Percentiles rank a stretch among this genome's conserved stretches.
Evolutionary conservation across 192 early-diverging fungal genomes (phyloP).

Genomic region (Coemansia guatemalensis): DNA sequence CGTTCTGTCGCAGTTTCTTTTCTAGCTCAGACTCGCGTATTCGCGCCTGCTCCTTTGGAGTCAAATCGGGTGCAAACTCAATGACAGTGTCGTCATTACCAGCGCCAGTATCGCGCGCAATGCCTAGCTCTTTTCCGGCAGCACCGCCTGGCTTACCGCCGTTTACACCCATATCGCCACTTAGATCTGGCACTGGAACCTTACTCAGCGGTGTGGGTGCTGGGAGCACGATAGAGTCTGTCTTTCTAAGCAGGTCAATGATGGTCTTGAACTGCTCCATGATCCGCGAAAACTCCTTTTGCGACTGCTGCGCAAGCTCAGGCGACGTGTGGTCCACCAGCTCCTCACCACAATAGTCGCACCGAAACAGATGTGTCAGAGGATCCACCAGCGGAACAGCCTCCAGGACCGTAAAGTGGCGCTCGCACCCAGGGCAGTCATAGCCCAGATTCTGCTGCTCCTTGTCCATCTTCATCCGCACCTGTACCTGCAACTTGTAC

Average conservation of each 20-base stretch:
- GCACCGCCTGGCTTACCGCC: constrained; percentile 38
- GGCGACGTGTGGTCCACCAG: constrained; percentile 65
- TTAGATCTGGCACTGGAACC: constrained; percentile 45
- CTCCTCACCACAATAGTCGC: constrained; percentile 60
- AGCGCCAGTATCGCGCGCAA: constrained; percentile 65
- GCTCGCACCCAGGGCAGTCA: constrained; percentile 61
- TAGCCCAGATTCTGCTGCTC: constrained; percentile 74
- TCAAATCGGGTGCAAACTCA: constrained; percentile 68
- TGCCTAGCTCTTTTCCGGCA: constrained; percentile 60
- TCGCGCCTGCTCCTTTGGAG: constrained; percentile 60
- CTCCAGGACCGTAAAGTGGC: constrained; percentile 63
- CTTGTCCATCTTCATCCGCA: constrained; percentile 60
- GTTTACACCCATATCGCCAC: constrained; percentile 37
- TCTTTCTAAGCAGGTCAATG: constrained; percentile 68
- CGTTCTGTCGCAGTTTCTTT: constrained; percentile 72
- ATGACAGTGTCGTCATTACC: constrained; percentile 68
- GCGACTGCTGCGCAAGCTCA: constrained; percentile 57
- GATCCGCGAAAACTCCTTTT: constrained; percentile 60
- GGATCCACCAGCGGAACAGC: constrained; percentile 55
- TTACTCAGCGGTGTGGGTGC: constrained; percentile 53
- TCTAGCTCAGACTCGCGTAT: constrained; percentile 65
- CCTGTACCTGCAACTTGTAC: constrained; percentile 72
- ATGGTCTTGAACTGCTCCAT: constrained; percentile 72
- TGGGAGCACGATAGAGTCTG: constrained; percentile 67
- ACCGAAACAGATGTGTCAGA: constrained; percentile 53